Conservation (phyloP, 257 asterid genomes). For the Solanum bulbocastanum region DNA sequence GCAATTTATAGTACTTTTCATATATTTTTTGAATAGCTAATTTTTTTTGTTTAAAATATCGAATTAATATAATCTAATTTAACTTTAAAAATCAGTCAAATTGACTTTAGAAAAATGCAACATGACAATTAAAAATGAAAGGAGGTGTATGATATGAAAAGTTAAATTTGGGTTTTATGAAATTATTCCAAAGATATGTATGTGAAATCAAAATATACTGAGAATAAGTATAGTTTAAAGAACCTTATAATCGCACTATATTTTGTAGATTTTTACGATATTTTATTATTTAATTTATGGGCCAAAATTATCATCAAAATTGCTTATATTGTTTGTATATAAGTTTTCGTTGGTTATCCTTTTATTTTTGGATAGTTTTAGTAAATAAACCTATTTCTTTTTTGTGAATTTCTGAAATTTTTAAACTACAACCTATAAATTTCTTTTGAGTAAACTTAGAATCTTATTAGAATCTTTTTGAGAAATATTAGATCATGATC, state of each 20-base stretch:
- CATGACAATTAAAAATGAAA: too few relatives aligned
- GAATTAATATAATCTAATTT: too few relatives aligned
- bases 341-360: neutral
- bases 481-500: neutral
- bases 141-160: neutral
- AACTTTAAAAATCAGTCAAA: too few relatives aligned
- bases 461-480: neutral
- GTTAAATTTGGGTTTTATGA: neutral
- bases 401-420: neutral
- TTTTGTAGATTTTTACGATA: too few relatives aligned
- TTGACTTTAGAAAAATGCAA: fast-evolving
- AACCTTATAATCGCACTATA: neutral
- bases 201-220: too few relatives aligned
- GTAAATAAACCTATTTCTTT: neutral
- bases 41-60: too few relatives aligned
- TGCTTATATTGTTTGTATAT: neutral
- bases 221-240: too few relatives aligned
- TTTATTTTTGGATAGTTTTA: too few relatives aligned
- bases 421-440: neutral
- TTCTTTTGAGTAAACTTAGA: neutral
- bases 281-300: too few relatives aligned
- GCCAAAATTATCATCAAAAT: too few relatives aligned
- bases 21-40: too few relatives aligned
- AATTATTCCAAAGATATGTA: neutral
- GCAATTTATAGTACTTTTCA: too few relatives aligned